Base-by-base conservation (phyloP, 257 asterid species). In the Solanum lycopersicoides region DNA sequence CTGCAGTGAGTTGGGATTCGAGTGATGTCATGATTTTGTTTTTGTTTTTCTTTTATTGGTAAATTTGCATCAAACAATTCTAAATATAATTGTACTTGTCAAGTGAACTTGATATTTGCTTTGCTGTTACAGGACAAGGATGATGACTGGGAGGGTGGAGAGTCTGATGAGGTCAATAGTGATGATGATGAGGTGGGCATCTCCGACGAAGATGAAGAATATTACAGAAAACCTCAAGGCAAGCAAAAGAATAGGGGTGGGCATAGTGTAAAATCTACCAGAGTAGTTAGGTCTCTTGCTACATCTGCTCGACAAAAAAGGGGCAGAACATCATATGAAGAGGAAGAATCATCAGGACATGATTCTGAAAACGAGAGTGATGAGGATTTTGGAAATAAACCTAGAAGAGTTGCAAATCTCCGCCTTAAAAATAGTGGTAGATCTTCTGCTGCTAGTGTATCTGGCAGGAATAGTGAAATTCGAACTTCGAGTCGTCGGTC, bases 81-180 rank as follows among this genome's bases (percentile, higher is more conserved):
- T 80, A 18, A 16, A 47, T 47, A 80, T 80, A 16, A 80, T 30
- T 30, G 69, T 32, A 80, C 30, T 28, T 18, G 18, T 82, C 28
- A 50, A 50, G 63, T 82, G 69, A 82, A 20, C 85, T 82, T 25
- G 69, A 30, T 35, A 50, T 82, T 90, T 90, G 47, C 75, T 50
- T 89, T 82, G 56, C 75, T 41, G 88, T 30, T 90, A 84, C 90
- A 97, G 98, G 93, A 87, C 77, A 93, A 93, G 91, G 93, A 95
- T 88, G 97, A 92, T n/a, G 98, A 94, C 91, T 97, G 98, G 98
- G 97, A 89, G 89, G 98, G 90, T 84, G 99, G 92, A 91, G 99
- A 93, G 89, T 96, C 99, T 89, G 99, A 97, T 44, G 99, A 93
- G 68, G 93, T 92, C 86, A 83, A 88, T 77, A 87, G 86, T 45